These are phyloP conservation scores for Solanum raphanifolium DNA, from an alignment of 257 asterid species.

Conservation along the genomic window DNA sequence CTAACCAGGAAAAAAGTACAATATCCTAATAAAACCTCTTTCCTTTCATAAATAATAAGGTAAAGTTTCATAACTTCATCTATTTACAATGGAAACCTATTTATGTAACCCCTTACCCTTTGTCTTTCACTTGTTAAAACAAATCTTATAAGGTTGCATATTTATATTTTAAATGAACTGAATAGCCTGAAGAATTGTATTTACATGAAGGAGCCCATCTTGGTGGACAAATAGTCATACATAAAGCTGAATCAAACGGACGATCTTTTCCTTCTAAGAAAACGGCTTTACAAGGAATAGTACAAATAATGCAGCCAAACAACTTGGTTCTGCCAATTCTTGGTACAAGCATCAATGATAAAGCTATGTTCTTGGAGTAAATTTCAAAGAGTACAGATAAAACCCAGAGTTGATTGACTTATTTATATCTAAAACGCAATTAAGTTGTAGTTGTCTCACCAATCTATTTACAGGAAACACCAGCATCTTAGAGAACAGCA, in stretches of 20 bases:
- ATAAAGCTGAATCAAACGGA: not conserved
- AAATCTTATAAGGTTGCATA: not conserved
- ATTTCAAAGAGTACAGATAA: not conserved
- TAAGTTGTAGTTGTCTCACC: not conserved
- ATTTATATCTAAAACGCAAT: not conserved
- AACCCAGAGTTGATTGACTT: not conserved
- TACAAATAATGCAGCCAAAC: not conserved
- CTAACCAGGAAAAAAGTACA: not conserved
- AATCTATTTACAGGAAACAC: not conserved
- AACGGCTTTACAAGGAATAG: not conserved
- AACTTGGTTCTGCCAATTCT: not conserved
- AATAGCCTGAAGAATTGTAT: not conserved
- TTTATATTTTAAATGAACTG: not conserved
- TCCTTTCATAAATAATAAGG: not conserved
- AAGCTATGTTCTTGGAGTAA: not conserved
- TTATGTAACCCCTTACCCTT: not conserved
- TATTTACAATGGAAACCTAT: not conserved
- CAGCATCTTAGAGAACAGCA: not conserved
- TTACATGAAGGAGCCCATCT: not conserved
- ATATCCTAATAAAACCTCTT: not conserved
- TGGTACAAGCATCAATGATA: not conserved
- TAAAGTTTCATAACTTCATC: not conserved
- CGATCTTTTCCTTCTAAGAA: not conserved
- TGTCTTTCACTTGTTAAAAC: not conserved
- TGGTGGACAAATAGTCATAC: not conserved